phyloP scores from a whole-genome alignment of 495 filamentous ascomycete genomes.

The Penicillium flavigenum region DNA sequence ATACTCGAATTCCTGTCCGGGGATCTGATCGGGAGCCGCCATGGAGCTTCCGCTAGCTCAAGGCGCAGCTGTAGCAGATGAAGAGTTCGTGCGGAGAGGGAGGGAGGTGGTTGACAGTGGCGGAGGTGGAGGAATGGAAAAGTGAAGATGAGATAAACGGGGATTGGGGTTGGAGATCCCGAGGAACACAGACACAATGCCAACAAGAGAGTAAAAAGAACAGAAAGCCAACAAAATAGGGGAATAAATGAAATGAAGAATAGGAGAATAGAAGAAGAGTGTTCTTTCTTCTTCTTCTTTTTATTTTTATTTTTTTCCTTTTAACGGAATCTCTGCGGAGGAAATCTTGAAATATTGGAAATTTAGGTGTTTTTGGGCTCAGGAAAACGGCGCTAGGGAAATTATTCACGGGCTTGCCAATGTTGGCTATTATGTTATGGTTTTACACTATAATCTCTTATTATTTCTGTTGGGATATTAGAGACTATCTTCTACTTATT shows the following conservation, averaged over 20 bases:
- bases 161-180: slow-evolving; percentile 16
- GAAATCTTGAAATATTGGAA: background rate
- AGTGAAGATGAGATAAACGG: slow-evolving; percentile 25
- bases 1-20: slow-evolving; percentile 48
- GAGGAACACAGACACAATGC: slow-evolving; percentile 18
- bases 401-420: slow-evolving; percentile 4
- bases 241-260: slow-evolving; percentile 7
- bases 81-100: slow-evolving; percentile 13
- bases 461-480: too few relatives aligned
- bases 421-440: background rate
- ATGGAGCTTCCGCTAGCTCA: slow-evolving; percentile 44
- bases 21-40: slow-evolving; percentile 41
- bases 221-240: background rate
- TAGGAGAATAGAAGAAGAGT: background rate
- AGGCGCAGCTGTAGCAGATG: slow-evolving; percentile 34
- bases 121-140: slow-evolving; percentile 6
- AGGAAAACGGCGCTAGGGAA: slow-evolving; percentile 9
- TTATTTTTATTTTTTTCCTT: background rate
- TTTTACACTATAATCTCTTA: too few relatives aligned
- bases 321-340: background rate
- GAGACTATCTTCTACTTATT: background rate
- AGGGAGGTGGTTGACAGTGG: background rate
- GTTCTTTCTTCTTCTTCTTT: background rate
- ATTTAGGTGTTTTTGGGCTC: background rate
- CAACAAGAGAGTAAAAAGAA: background rate